Conservation (phyloP, 2,329 filamentous ascomycete species). For the Cladosporium sp. region DNA sequence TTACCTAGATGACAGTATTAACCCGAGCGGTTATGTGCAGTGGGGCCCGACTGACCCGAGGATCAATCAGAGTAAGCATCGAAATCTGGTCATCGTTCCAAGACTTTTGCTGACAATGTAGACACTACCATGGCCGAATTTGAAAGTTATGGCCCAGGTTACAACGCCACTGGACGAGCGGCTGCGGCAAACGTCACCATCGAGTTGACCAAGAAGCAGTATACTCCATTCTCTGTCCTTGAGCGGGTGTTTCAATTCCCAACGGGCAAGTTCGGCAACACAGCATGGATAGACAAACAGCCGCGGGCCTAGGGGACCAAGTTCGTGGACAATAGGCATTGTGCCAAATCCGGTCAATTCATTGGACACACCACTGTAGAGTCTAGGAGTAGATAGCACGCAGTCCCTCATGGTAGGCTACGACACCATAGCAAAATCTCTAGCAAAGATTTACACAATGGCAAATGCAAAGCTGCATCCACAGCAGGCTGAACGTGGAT, state of each 20-base stretch:
- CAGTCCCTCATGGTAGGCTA: neutral
- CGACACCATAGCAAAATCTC: slow-evolving; percentile 2
- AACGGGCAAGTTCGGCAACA: slow-evolving; percentile 47
- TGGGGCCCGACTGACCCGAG: slow-evolving; percentile 50
- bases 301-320: slow-evolving; percentile 19
- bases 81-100: neutral
- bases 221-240: slow-evolving; percentile 40
- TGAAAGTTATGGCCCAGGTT: slow-evolving; percentile 54
- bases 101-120: neutral
- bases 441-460: neutral
- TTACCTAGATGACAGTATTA: slow-evolving; percentile 57
- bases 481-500: slow-evolving; percentile 8
- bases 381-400: neutral
- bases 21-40: slow-evolving; percentile 55
- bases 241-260: slow-evolving; percentile 50
- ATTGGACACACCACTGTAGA: neutral
- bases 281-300: slow-evolving; percentile 50
- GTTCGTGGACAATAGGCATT: neutral
- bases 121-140: slow-evolving; percentile 60
- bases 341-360: neutral
- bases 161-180: slow-evolving; percentile 50
- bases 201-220: slow-evolving; percentile 46
- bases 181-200: slow-evolving; percentile 45
- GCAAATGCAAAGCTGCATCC: neutral
- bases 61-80: slow-evolving; percentile 34